A percentile compares a stretch with the other conserved stretches of the same genome.
phyloP scores from a whole-genome alignment of 352 stramenopile genomes.

The Phytophthora idaei region DNA sequence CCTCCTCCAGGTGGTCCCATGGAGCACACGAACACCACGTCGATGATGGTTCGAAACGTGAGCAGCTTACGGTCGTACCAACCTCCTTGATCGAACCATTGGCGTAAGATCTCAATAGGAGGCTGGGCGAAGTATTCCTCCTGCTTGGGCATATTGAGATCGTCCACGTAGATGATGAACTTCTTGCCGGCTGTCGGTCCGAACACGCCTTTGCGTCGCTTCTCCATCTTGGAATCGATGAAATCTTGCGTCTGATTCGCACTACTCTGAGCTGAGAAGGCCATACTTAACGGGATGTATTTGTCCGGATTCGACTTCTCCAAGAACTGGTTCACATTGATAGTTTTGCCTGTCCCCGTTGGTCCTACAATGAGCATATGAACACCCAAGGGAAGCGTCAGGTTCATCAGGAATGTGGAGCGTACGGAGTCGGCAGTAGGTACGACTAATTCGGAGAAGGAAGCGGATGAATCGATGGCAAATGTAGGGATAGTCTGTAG shows the following conservation, averaged over 20 bases:
- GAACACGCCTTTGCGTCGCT: constrained; percentile 93
- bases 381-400: constrained; percentile 79
- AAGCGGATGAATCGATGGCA: constrained; percentile 69
- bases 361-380: constrained; percentile 94
- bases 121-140: constrained; percentile 95
- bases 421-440: constrained; percentile 93
- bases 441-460: constrained; percentile 93
- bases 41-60: constrained; percentile 91
- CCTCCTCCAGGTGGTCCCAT: constrained; percentile 85
- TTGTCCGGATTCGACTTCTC: constrained; percentile 88
- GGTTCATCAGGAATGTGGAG: constrained; percentile 92
- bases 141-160: constrained; percentile 96
- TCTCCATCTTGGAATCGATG: constrained; percentile 95
- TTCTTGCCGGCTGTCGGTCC: constrained; percentile 91
- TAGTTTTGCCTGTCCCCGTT: constrained; percentile 95
- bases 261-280: constrained; percentile 93
- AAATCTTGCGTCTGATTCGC: constrained; percentile 94
- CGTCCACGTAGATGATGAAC: constrained; percentile 94
- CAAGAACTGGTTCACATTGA: constrained; percentile 94
- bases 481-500: constrained; percentile 91
- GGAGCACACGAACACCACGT: constrained; percentile 85
- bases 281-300: constrained; percentile 92
- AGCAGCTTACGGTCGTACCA: constrained; percentile 96
- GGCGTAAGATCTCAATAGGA: constrained; percentile 93
- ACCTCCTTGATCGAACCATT: constrained; percentile 95